Base-by-base conservation (phyloP, 768 basidiomycete genomes). In the Suillus cothurnatus region DNA sequence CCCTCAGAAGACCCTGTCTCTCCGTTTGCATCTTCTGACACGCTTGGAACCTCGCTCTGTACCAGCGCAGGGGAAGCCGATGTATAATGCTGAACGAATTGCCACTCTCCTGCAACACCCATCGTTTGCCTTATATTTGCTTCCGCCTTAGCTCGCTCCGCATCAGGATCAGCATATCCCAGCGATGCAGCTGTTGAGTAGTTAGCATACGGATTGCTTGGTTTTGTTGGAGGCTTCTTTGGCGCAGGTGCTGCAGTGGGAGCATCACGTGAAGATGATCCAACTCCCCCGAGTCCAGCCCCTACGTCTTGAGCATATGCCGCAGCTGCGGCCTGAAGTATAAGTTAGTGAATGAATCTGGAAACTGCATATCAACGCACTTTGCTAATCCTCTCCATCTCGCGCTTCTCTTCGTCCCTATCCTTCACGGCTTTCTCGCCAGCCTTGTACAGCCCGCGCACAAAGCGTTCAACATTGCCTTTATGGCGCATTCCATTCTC, bases 401-500 rank as follows among this genome's bases (percentile, higher is more conserved):
- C 94, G 66, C 89, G 79, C 72, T 87, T 89, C 79, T 96, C 95
- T 73, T 96, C 92, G 69, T 93, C 93, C 49, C 80, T 79, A 65
- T 95, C 92, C 74, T 89, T 89, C 82, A 91, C 92, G 66, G 87
- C 88, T 80, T 92, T 93, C 77, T 93, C 93, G 2, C 97, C 94
- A 4, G 86, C 79, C 82, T 98, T 98, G 86, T 99, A 99, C 50
- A 99, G 85, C 45, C 92, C 88, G 28, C 95, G 84, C 64, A 99
- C 91, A 78, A 91, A 97, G 21, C 96, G 85, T 72, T 99, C 97
- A 65, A 91, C 87, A 75, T 93, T 97, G 53, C 97, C 97, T 73
- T 96, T 91, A 81, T 99, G 97, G 38, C 93, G 87, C 53, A 98
- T 79, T 49, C 97, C 97, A 68, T 87, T 92, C 78, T 99, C 97